Evolutionary conservation across 1,284 basidiomycete genomes (phyloP), one percentile per base, ranked within the genome.

Genomic region (Fistulinella staudtii): DNA sequence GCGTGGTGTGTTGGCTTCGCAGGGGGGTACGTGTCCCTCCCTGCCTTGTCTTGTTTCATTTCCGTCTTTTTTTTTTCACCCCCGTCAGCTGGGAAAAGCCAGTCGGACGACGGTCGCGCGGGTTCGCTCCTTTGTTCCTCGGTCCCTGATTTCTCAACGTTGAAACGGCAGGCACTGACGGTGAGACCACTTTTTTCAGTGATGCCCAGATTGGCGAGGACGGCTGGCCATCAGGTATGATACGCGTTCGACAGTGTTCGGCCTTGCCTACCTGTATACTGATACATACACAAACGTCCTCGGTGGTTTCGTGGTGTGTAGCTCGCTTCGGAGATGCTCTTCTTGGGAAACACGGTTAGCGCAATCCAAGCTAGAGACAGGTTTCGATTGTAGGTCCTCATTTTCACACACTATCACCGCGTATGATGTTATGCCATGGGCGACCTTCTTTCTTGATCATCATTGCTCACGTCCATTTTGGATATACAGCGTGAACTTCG

Each of bases 261-360:
- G 30, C 50, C 50, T 41, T 61, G 55, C 17, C 63, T 64, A 31
- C 63, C 66, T 29, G 66, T 43, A 48, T 43, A 47, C 53, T 61
- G 46, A 61, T 38, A 62, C 24, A 25, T 39, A 29, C 15, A 11
- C 9, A 6, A 37, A 44, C 37, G 38, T 38, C 36, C 25, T 41
- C 23, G 30, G 17, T 39, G 21, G 24, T 41, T 34, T 28, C 24
- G 11, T 30, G n/a, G n/a, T n/a, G n/a, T n/a, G n/a, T n/a, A 89
- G 84, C 70, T 82, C 23, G 89, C 89, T 33, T 78, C 85, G 13
- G 89, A 91, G 58, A 74, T 92, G 69, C 72, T 93, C 11, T 70
- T 93, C 36, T 73, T 82, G 15, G 90, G 90, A 36, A 76, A 75
- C 43, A 71, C 76, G 7, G 70, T 93, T 52, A 73, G 72, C 35